Evolutionary conservation across 192 early-diverging fungal species (phyloP).

Genomic region (Lobulomyces angularis): DNA sequence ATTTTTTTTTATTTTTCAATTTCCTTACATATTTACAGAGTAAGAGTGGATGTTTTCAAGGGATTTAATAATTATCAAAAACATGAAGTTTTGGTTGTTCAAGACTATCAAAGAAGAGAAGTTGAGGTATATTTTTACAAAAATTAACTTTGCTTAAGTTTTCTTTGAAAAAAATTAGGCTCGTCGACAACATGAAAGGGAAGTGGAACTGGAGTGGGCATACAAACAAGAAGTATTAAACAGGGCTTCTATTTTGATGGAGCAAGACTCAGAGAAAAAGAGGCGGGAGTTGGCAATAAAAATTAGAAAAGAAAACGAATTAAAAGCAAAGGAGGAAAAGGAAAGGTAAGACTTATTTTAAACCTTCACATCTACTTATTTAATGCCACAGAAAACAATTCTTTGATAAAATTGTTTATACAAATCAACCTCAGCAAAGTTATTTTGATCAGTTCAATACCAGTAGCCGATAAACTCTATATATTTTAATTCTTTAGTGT

Average conservation of each 20-base stretch:
- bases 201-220: slow-evolving; percentile 20
- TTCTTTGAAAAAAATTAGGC: slow-evolving; percentile 7
- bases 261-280: slow-evolving; percentile 23
- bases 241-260: slow-evolving; percentile 26
- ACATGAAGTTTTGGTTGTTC: slow-evolving; percentile 18
- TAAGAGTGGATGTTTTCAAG: slow-evolving; percentile 45
- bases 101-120: slow-evolving; percentile 34
- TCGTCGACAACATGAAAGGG: slow-evolving; percentile 9
- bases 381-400: slow-evolving; percentile 19
- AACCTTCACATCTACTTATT: neutral
- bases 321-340: slow-evolving; percentile 25
- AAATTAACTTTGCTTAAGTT: slow-evolving; percentile 1
- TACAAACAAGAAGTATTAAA: slow-evolving; percentile 22
- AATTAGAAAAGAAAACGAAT: slow-evolving; percentile 22
- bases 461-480: slow-evolving; percentile 25
- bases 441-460: slow-evolving; percentile 48
- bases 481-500: no score
- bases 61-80: slow-evolving; percentile 37
- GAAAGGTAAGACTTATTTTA: slow-evolving; percentile 16
- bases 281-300: slow-evolving; percentile 15
- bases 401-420: slow-evolving; percentile 38
- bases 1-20: neutral
- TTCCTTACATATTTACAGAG: slow-evolving; percentile 10
- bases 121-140: slow-evolving; percentile 16
- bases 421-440: slow-evolving; percentile 31